Conservation (phyloP, 495 filamentous ascomycete species). For the Hypoxylon crocopeplum region DNA sequence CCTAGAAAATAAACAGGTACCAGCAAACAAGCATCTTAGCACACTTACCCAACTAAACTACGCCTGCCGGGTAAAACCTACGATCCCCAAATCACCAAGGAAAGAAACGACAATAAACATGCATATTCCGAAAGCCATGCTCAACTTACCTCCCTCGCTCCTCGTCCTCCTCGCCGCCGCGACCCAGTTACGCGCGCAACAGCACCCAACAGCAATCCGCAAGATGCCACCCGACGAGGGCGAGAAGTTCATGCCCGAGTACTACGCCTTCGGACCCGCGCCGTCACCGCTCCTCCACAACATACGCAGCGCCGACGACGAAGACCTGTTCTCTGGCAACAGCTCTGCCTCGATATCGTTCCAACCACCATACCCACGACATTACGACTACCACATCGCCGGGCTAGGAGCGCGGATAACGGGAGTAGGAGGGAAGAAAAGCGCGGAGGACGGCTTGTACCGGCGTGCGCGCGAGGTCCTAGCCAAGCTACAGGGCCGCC, state of each 20-base stretch:
- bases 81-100: no score
- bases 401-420: background rate
- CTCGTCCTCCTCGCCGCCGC: conserved; percentile 54
- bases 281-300: conserved; percentile 28
- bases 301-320: conserved; percentile 26
- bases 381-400: conserved; percentile 26
- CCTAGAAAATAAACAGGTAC: no score
- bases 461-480: conserved; percentile 46
- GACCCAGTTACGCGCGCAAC: conserved; percentile 38
- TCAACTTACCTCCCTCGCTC: conserved; percentile 56
- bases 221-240: conserved; percentile 86
- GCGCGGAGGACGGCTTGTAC: conserved; percentile 31
- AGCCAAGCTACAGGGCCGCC: conserved; percentile 50
- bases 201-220: conserved; percentile 55
- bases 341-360: conserved; percentile 40
- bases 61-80: no score
- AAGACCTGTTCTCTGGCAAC: conserved; percentile 34
- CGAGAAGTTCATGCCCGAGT: conserved; percentile 81
- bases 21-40: background rate
- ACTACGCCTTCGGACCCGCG: conserved; percentile 56
- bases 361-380: conserved; percentile 48
- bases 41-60: no score
- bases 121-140: conserved; percentile 46
- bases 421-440: conserved; percentile 8
- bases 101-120: conserved; percentile 40